Evolutionary conservation across 305 asterid species (phyloP).

Genomic region (Nicotiana rustica): DNA sequence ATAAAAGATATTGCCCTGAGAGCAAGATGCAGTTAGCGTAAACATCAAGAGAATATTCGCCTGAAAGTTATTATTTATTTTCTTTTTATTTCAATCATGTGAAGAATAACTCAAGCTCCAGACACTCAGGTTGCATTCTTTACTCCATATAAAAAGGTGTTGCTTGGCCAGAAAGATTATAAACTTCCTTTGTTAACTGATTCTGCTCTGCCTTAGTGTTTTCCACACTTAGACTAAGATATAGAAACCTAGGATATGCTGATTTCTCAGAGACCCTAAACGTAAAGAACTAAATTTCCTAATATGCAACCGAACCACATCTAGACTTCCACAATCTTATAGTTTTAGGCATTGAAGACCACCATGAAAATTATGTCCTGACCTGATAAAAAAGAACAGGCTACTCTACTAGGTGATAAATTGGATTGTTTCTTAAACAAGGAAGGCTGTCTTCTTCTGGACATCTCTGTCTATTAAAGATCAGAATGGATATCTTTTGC

Average conservation of each 20-base stretch:
- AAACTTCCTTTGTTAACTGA: neutral
- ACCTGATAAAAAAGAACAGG: neutral
- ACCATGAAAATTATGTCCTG: neutral
- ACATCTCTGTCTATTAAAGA: neutral
- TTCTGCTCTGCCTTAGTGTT: neutral
- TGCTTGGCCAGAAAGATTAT: neutral
- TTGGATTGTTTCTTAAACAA: neutral
- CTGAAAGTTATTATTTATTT: neutral
- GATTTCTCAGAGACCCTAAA: neutral
- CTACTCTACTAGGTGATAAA: neutral
- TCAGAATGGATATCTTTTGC: neutral
- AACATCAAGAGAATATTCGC: neutral
- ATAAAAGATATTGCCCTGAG: conserved; percentile 5
- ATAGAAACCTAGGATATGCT: neutral
- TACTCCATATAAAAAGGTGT: conserved; percentile 19
- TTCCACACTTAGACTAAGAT: neutral
- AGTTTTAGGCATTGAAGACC: neutral
- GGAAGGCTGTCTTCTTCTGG: too few species aligned
- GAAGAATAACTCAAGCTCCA: neutral
- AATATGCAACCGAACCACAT: neutral
- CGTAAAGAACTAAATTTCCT: neutral
- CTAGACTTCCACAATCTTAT: neutral
- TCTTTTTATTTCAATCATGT: conserved; percentile 4
- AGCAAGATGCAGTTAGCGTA: conserved; percentile 23
- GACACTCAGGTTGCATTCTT: neutral